Base-by-base conservation (phyloP, 257 asterid species). In the Mitragyna speciosa region DNA sequence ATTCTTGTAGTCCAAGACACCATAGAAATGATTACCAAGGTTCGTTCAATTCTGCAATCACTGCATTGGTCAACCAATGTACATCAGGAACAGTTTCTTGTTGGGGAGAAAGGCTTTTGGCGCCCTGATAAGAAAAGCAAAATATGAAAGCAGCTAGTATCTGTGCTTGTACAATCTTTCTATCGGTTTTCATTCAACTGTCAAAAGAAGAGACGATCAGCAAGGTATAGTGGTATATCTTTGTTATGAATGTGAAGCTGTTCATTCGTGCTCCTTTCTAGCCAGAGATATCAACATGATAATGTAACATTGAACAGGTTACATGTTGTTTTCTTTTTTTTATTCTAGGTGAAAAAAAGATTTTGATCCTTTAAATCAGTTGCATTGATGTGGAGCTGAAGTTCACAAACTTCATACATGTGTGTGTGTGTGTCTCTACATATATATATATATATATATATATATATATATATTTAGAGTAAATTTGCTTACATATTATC, bases 31-130 rank as follows among this genome's bases (percentile, higher is more conserved):
- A 82, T 96, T 24, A 79, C 77, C 72, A 83, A 86, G 84, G 87
- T 96, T 28, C 77, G 65, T 47, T 89, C 94, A 28, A 56, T 94
- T 71, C 85, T 96, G 82, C 79, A 79, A 82, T 92, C 98, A 14
- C 93, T 96, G 78, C 93, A 91, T 54, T 96, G 99, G 97, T 89
- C 97, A 24, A 81, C 88, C 16, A 83, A 82, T 68, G 72, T 92
- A 45, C 88, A 88, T 82, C 97, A 87, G 75, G 88, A 89, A 76
- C 93, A 90, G 88, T 94, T 92, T 86, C 97, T 96, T 76, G 91
- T 94, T 65, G 94, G 95, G 12, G 86, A 89, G 91, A 96, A 94
- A 86, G 90, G 83, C 56, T 90, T 91, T 79, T 94, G 97, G 98
- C 90, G 98, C 75, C 98, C 98, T 43, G 82, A 71, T 73, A 78